Conservation (phyloP, 805 yeast genomes). For the Lipomyces anomalus region DNA sequence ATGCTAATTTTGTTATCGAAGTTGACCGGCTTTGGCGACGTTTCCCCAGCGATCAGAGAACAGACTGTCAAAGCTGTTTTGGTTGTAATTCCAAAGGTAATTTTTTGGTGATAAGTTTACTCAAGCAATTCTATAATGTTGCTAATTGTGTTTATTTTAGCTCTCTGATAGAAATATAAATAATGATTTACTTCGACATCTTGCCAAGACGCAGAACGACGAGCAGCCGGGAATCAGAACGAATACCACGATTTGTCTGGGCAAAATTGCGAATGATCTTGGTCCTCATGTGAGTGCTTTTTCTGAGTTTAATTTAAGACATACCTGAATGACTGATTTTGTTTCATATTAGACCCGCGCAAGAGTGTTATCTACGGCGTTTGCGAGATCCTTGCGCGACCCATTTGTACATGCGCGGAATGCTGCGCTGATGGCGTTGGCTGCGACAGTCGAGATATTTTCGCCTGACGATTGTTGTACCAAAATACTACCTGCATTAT, state of each 20-base stretch:
- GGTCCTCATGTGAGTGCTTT: constrained; percentile 37
- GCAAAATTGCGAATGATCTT: constrained; percentile 57
- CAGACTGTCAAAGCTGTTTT: constrained; percentile 67
- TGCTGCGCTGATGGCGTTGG: constrained; percentile 72
- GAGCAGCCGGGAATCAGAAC: constrained; percentile 70
- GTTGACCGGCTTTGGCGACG: constrained; percentile 82
- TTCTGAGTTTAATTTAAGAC: too few relatives aligned
- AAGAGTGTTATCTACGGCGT: constrained; percentile 80
- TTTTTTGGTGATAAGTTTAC: background rate
- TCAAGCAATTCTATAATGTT: too few relatives aligned
- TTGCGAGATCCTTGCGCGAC: constrained; percentile 76
- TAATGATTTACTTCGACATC: constrained; percentile 70
- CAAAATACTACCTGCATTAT: constrained; percentile 75
- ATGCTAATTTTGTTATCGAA: too few relatives aligned
- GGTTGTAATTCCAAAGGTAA: constrained; percentile 2
- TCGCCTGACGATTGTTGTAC: constrained; percentile 71
- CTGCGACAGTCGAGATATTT: constrained; percentile 57
- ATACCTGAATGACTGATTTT: constrained; percentile 28
- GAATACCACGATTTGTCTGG: constrained; percentile 64
- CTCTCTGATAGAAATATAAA: constrained; percentile 76
- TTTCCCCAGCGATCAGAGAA: constrained; percentile 73
- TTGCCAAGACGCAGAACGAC: constrained; percentile 80
- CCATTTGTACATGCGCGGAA: constrained; percentile 66
- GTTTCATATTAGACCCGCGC: constrained; percentile 40
- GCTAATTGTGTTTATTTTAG: constrained; percentile 53